These are phyloP conservation scores for Fusarium setosum DNA, from an alignment of 2,329 filamentous ascomycete genomes.

Conservation along the genomic window DNA sequence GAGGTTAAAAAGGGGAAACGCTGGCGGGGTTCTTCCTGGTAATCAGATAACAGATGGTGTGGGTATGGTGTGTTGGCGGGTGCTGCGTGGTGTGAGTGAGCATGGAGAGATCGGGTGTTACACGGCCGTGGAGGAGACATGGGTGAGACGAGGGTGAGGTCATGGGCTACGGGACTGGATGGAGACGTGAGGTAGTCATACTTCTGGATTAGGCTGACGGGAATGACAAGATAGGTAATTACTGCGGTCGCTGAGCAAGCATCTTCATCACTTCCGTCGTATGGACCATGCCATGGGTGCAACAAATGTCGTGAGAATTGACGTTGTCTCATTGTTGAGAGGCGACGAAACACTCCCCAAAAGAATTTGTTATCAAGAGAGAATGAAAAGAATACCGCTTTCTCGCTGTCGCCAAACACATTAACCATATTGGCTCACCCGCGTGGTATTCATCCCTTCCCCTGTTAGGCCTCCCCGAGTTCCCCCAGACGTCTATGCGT, in stretches of 20 bases:
- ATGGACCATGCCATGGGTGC: too few species aligned
- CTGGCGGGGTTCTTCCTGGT: background rate
- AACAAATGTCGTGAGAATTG: slow-evolving; percentile 20
- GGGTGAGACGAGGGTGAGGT: background rate
- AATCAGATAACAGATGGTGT: slow-evolving; percentile 7
- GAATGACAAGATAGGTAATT: background rate
- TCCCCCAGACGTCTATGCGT: slow-evolving; percentile 12
- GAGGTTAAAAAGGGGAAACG: background rate
- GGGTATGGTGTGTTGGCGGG: slow-evolving; percentile 25
- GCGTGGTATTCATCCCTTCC: slow-evolving; percentile 26
- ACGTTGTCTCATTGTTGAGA: slow-evolving; percentile 35
- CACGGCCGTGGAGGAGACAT: background rate
- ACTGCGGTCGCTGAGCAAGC: too few species aligned
- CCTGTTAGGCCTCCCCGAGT: slow-evolving; percentile 7
- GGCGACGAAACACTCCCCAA: slow-evolving; percentile 22
- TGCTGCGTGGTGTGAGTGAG: slow-evolving; percentile 17
- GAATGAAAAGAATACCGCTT: slow-evolving; percentile 31
- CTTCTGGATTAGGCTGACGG: background rate
- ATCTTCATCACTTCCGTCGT: too few species aligned
- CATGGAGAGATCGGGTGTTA: slow-evolving; percentile 2
- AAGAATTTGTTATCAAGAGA: slow-evolving; percentile 30
- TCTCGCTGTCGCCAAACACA: slow-evolving; percentile 36
- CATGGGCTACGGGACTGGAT: background rate
- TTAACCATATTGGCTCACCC: slow-evolving; percentile 26
- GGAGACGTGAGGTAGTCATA: background rate